Evolutionary conservation across 2,329 filamentous ascomycete genomes (phyloP).

Genomic region (Cercospora sp.): DNA sequence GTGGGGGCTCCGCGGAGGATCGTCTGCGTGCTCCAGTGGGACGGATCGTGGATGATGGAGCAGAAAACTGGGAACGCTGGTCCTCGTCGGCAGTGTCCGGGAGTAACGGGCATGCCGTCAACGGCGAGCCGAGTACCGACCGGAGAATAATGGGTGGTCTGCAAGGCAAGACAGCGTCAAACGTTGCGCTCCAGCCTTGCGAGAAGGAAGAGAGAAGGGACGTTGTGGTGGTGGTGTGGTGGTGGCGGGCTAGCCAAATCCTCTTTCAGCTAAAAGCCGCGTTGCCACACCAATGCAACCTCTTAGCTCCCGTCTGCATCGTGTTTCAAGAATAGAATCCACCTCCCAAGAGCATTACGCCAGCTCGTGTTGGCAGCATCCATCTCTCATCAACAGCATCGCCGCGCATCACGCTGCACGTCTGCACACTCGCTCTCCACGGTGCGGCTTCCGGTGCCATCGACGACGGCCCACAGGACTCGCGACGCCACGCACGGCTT

Average conservation of each 20-base stretch:
- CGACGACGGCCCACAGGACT: neutral
- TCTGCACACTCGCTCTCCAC: neutral
- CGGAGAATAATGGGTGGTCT: neutral
- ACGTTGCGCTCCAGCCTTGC: conserved; percentile 1
- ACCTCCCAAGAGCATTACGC: conserved; percentile 1
- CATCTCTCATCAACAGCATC: neutral
- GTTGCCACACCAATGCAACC: conserved; percentile 3
- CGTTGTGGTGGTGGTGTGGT: neutral
- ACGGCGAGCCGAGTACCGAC: neutral
- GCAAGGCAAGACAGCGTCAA: neutral
- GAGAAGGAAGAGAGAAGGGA: neutral
- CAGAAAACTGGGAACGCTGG: neutral
- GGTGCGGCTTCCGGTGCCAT: neutral
- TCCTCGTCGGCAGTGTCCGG: neutral
- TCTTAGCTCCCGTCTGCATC: neutral
- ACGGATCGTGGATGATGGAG: neutral
- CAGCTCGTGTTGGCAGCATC: conserved; percentile 2
- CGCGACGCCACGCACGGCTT: neutral
- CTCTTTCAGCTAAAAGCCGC: neutral
- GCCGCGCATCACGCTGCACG: neutral
- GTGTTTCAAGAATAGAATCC: conserved; percentile 1
- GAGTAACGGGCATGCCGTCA: neutral
- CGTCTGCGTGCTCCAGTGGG: neutral
- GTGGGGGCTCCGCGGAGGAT: neutral
- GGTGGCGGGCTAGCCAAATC: neutral